These are phyloP conservation scores for Xylaria sp. DNA, from an alignment of 2,329 filamentous ascomycete species.

Conservation along the genomic window DNA sequence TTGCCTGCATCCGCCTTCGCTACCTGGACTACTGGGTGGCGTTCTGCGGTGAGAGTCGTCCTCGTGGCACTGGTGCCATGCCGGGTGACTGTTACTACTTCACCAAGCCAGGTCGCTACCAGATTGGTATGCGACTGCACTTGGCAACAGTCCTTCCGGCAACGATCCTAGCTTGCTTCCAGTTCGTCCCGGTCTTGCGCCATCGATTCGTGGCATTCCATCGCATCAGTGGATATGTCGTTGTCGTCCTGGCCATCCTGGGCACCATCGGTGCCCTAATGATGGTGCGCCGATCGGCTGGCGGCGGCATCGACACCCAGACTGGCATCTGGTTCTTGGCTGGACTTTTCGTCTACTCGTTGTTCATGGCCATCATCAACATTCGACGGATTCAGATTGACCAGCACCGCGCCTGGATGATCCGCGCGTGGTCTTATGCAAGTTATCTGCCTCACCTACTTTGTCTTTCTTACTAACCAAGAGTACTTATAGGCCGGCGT, in stretches of 20 bases:
- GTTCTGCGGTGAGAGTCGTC: constrained; percentile 28
- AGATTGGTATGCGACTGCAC: constrained; percentile 43
- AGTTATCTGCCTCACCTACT: constrained; percentile 14
- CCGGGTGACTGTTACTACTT: constrained; percentile 42
- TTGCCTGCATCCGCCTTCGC: constrained; percentile 43
- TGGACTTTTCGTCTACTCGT: constrained; percentile 40
- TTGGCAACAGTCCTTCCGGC: constrained; percentile 42
- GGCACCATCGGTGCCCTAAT: constrained; percentile 48
- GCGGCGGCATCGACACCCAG: constrained; percentile 49
- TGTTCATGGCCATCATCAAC: constrained; percentile 48
- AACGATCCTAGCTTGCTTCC: constrained; percentile 39
- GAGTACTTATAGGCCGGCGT: constrained; percentile 35
- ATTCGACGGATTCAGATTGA: constrained; percentile 58
- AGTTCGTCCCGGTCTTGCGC: constrained; percentile 45
- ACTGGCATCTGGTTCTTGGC: constrained; percentile 38
- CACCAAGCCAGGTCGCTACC: constrained; percentile 24
- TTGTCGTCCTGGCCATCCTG: constrained; percentile 44
- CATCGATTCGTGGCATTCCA: constrained; percentile 50
- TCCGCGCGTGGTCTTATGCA: constrained; percentile 49
- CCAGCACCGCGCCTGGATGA: constrained; percentile 60
- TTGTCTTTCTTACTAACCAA: not conserved
- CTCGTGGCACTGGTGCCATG: constrained; percentile 6
- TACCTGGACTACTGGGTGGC: constrained; percentile 44
- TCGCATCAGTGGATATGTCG: constrained; percentile 54
- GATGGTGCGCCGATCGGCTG: constrained; percentile 47